Conservation (phyloP, 129 eudicot species). For the Solidago caesia region DNA sequence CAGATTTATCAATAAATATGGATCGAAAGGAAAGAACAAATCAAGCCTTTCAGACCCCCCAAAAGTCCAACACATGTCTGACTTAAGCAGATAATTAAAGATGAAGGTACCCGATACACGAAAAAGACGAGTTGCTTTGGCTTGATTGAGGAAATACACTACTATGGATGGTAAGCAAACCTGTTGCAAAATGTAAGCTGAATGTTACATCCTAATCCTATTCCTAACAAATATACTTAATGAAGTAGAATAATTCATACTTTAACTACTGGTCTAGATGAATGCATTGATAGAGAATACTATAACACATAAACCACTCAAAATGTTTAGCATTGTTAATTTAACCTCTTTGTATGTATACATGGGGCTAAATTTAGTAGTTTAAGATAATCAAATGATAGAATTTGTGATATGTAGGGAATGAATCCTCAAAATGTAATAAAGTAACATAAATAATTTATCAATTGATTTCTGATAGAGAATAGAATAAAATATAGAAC, state of each 20-base stretch:
- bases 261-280: no score
- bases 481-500: background rate
- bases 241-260: no score
- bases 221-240: no score
- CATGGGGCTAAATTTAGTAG: no score
- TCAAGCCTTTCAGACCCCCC: constrained; percentile 93
- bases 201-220: background rate
- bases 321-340: no score
- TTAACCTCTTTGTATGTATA: no score
- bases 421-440: background rate
- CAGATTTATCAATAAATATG: constrained; percentile 75
- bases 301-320: no score
- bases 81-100: constrained; percentile 49
- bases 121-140: constrained; percentile 52
- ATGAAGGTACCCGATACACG: constrained; percentile 31
- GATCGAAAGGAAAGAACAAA: constrained; percentile 96
- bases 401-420: no score
- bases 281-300: no score
- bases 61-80: constrained; percentile 68
- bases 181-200: constrained; percentile 30
- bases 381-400: no score
- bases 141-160: constrained; percentile 70
- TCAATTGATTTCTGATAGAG: background rate
- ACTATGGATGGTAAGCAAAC: constrained; percentile 99
- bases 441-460: background rate